phyloP scores from a whole-genome alignment of 306 rosid genomes.

The Hippophae tibetana region DNA sequence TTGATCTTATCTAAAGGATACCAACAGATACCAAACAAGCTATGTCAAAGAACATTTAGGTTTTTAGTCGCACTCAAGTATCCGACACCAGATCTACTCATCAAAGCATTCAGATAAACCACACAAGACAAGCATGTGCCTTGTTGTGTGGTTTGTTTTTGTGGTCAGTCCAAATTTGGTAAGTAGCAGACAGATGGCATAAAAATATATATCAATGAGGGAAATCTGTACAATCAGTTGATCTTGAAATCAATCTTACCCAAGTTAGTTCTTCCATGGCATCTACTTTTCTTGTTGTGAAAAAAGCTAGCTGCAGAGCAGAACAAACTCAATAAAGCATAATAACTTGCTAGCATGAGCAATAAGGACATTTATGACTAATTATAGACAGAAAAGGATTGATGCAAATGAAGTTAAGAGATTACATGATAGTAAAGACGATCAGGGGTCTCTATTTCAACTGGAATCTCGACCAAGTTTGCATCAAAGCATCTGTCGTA shows the following conservation, averaged over 20 bases:
- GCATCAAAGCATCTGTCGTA: conserved; percentile 24
- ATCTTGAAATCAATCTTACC: conserved; percentile 10
- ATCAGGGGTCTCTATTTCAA: conserved; percentile 25
- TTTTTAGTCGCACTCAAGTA: no score
- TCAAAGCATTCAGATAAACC: no score
- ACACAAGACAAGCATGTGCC: no score
- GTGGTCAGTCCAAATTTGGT: no score
- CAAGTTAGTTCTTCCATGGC: conserved; percentile 30
- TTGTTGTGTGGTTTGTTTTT: no score
- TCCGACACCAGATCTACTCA: no score
- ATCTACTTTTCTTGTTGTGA: conserved; percentile 19
- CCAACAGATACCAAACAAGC: no score
- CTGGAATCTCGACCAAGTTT: conserved; percentile 24
- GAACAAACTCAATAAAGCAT: background rate
- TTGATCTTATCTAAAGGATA: no score
- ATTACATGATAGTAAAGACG: conserved; percentile 26
- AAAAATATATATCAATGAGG: no score
- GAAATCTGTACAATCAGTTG: conserved; percentile 4
- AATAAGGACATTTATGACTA: background rate
- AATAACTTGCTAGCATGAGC: background rate
- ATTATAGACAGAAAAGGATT: background rate
- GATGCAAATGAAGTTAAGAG: background rate
- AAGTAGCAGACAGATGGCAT: no score
- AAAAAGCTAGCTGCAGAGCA: conserved; percentile 19
- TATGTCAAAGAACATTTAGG: no score